Evolutionary conservation across 495 filamentous ascomycete species (phyloP), one percentile per base, ranked within the genome.

Genomic region (Penicillium ucsense): DNA sequence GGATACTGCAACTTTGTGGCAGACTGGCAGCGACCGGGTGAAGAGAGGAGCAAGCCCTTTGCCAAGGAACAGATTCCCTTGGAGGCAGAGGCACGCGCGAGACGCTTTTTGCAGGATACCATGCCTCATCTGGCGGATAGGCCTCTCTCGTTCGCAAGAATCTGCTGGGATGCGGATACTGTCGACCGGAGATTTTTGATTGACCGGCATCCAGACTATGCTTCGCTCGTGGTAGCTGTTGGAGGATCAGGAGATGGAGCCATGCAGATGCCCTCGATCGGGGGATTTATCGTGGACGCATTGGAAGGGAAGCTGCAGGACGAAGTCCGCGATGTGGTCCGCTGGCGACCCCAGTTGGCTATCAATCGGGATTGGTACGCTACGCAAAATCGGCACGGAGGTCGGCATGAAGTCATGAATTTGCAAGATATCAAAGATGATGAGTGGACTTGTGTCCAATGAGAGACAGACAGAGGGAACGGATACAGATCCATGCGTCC

Each of bases 111-210:
- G 3, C 52, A 47, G 7, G 70, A 76, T 11, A 75, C 71, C 8
- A 74, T 78, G 67, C 73, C 74, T 2, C 71, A 78, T 35, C 61
- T 79, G 3, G 65, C 70, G 0, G 59, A 65, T 7, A 56, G 75
- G 4, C 64, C 66, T 4, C 70, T 80, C 41, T 59, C 54, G 2
- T 76, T 75, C 45, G 73, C 71, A 27, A 56, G 74, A 6, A 74
- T 79, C 31, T 78, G 75, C 61, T 78, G 74, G 75, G 70, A 73
- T 52, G 71, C 74, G 4, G 74, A 78, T 55, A 79, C 74, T 20
- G 62, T 65, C 2, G 74, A 78, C 47, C 70, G 73, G 0, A 57
- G 62, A n/a, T 77, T 74, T 38, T 53, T 78, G 30, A 73, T 78
- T 38, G 69, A 72, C 46, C 44, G 59, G 10, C 69, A 72, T 41